A percentile compares a stretch with the other conserved stretches of the same genome.
Evolutionary conservation across 768 basidiomycete species (phyloP).

Genomic region (Pisolithus microcarpus): DNA sequence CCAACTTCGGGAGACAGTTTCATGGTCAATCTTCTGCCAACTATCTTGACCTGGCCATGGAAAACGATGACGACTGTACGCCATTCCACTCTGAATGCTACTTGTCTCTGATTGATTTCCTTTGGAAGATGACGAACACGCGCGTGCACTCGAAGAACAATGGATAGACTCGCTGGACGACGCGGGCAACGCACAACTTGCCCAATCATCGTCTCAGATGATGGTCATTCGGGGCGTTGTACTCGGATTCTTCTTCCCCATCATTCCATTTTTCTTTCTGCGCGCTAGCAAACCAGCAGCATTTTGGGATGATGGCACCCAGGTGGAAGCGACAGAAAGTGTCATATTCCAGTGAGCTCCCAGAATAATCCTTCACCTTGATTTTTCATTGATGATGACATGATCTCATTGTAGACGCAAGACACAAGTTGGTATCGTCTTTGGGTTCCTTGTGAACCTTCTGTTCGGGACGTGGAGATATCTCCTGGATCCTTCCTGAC

Average conservation of each 20-base stretch:
- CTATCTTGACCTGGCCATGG: conserved; percentile 63
- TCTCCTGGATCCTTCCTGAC: conserved; percentile 46
- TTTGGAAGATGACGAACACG: conserved; percentile 78
- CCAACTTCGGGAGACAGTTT: conserved; percentile 84
- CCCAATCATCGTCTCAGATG: conserved; percentile 51
- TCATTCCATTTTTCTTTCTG: conserved; percentile 86
- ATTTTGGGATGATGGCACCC: conserved; percentile 73
- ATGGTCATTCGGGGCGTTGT: conserved; percentile 77
- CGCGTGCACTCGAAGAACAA: conserved; percentile 86
- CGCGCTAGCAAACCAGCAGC: conserved; percentile 63
- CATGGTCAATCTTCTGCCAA: conserved; percentile 71
- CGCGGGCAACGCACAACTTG: conserved; percentile 50
- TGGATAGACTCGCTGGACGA: conserved; percentile 85
- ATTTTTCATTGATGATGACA: neutral
- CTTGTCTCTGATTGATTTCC: neutral
- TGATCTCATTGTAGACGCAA: conserved; percentile 36
- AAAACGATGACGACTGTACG: conserved; percentile 71
- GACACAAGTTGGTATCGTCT: conserved; percentile 78
- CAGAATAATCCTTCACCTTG: too few relatives aligned
- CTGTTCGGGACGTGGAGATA: conserved; percentile 80
- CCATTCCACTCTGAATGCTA: conserved; percentile 1
- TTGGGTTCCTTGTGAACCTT: conserved; percentile 81
- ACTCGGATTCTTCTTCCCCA: conserved; percentile 89
- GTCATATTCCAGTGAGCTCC: conserved; percentile 83
- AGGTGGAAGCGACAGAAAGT: conserved; percentile 48